phyloP scores from a whole-genome alignment of 441 rosid species.

The Aquilaria agallochum region DNA sequence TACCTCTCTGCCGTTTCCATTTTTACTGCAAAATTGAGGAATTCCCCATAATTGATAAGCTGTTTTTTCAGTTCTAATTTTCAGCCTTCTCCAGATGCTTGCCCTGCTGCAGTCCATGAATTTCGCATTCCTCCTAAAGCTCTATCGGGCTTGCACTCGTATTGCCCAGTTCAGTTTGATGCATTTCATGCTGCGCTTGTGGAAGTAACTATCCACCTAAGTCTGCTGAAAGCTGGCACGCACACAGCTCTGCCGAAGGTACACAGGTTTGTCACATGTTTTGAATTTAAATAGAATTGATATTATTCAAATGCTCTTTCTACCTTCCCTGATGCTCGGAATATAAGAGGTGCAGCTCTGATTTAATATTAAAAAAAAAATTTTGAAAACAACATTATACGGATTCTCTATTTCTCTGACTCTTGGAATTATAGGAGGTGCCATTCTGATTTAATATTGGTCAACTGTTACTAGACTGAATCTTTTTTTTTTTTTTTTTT shows the following conservation, averaged over 20 bases:
- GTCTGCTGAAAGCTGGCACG: conserved; percentile 60
- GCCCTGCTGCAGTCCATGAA: conserved; percentile 71
- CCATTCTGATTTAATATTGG: too few species aligned
- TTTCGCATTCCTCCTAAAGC: conserved; percentile 94
- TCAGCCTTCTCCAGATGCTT: conserved; percentile 47
- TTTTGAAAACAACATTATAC: too few species aligned
- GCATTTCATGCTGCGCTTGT: conserved; percentile 76
- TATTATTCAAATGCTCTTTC: not conserved
- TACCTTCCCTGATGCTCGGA: not conserved
- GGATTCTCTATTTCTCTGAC: too few species aligned
- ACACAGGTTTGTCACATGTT: conserved; percentile 54
- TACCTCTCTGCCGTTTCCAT: not conserved
- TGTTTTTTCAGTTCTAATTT: conserved; percentile 42
- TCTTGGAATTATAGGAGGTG: too few species aligned
- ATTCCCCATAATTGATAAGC: not conserved
- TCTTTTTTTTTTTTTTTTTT: too few species aligned
- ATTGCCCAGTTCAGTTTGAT: conserved; percentile 93
- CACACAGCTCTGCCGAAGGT: conserved; percentile 29
- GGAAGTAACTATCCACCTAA: conserved; percentile 74
- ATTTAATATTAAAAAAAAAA: too few species aligned
- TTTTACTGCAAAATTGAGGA: not conserved
- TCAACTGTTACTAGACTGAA: too few species aligned
- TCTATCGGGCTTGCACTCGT: conserved; percentile 88
- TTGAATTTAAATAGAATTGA: too few species aligned
- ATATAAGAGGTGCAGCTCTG: conserved; percentile 4